Evolutionary conservation across 495 filamentous ascomycete genomes (phyloP), one percentile per base, ranked within the genome.

Genomic region (Rostrohypoxylon terebratum): DNA sequence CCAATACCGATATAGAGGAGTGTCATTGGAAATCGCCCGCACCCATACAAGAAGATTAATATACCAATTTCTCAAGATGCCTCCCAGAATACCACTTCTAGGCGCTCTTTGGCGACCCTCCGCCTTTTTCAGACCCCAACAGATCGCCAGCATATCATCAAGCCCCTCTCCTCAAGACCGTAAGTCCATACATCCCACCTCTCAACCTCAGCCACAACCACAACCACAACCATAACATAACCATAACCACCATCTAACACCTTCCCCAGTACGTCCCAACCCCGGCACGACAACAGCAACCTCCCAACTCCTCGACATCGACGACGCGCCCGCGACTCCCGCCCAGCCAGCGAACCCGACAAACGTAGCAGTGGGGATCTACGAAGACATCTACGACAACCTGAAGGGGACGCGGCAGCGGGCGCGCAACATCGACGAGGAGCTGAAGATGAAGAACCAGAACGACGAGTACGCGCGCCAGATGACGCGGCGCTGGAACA

Each of bases 401-500:
- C 31, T 60, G 9, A 33, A n/a, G 2, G 34, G 33, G 20, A 13
- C 44, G 20, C 5, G 3, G 10, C 77, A 48, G 74, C 71, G 21
- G 1, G 57, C 85, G 48, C 79, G 83, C 68, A 77, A 47, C 66
- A 83, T 75, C 62, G 61, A 66, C 38, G 68, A 78, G 5, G 60
- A 70, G 36, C 31, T 77, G 25, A 31, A 40, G 18, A 28, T 67
- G 25, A 42, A 51, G 48, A 75, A 78, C 61, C 65, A 47, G 53
- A 66, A 59, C 63, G 77, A 81, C 18, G 74, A 74, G 55, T 83
- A 79, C 79, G 6, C 81, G 66, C 74, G 77, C 47, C 79, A 83
- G 72, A 81, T 86, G 74, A 68, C 79, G 28, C 81, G 93, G 57
- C 83, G 86, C 16, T 98, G 90, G 88, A 82, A 80, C 71, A 69